Evolutionary conservation across 2,329 filamentous ascomycete genomes (phyloP).

Genomic region (Neonectria ditissima): DNA sequence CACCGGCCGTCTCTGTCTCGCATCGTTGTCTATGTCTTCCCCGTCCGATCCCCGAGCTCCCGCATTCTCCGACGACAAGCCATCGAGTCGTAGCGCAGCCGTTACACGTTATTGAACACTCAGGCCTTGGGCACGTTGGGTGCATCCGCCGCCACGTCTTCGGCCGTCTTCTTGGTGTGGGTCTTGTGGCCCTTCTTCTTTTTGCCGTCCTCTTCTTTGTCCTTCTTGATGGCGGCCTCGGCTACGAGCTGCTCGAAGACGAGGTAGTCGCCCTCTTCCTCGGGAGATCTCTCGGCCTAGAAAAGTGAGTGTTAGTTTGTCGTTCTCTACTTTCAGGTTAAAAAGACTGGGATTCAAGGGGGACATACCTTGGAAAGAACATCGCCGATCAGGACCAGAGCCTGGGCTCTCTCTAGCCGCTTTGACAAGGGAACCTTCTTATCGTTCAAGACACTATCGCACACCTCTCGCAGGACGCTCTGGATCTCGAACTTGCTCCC

Average conservation of each 20-base stretch:
- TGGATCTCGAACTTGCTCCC: slow-evolving; percentile 99
- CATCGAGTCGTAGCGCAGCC: not conserved
- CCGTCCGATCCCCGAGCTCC: slow-evolving; percentile 10
- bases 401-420: slow-evolving; percentile 90
- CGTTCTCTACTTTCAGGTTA: slow-evolving; percentile 17
- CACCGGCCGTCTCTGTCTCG: slow-evolving; percentile 38
- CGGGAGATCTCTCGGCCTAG: slow-evolving; percentile 87
- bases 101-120: not conserved
- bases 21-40: slow-evolving; percentile 27
- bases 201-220: slow-evolving; percentile 81
- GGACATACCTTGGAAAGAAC: slow-evolving; percentile 85
- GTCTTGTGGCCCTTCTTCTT: slow-evolving; percentile 66
- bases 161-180: slow-evolving; percentile 47
- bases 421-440: slow-evolving; percentile 85
- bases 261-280: slow-evolving; percentile 99
- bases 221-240: slow-evolving; percentile 95
- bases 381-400: slow-evolving; percentile 87
- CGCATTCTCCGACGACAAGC: not conserved
- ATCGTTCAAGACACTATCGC: slow-evolving; percentile 85
- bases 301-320: slow-evolving; percentile 13
- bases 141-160: slow-evolving; percentile 43
- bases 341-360: slow-evolving; percentile 1
- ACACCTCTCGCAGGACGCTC: slow-evolving; percentile 93
- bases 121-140: slow-evolving; percentile 37
- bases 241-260: slow-evolving; percentile 98